These are phyloP conservation scores for Gentiana dahurica DNA, from an alignment of 257 asterid genomes.

Conservation along the genomic window DNA sequence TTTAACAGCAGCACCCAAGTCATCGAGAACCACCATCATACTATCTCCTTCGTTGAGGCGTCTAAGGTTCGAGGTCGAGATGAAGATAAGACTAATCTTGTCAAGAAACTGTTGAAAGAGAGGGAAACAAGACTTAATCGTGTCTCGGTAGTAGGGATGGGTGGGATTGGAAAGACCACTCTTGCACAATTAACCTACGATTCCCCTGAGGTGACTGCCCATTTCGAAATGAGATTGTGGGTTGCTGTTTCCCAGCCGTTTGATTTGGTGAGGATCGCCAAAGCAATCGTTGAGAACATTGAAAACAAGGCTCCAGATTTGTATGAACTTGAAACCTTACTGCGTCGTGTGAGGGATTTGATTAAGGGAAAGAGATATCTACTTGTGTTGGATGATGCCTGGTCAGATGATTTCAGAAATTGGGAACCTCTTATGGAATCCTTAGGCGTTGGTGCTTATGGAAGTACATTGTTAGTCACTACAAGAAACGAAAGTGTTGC, in stretches of 20 bases:
- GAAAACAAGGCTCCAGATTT: slow-evolving; percentile 9
- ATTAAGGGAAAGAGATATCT: slow-evolving; percentile 14
- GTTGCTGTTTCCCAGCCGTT: slow-evolving; percentile 33
- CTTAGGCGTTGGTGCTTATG: slow-evolving; percentile 12
- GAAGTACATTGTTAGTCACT: slow-evolving; percentile 30
- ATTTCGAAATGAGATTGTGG: slow-evolving; percentile 20
- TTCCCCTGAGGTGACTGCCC: slow-evolving; percentile 6
- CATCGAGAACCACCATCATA: not conserved
- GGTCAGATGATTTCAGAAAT: slow-evolving; percentile 11
- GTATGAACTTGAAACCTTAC: slow-evolving; percentile 8
- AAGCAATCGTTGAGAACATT: slow-evolving; percentile 21
- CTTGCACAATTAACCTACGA: slow-evolving; percentile 28
- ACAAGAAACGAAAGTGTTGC: slow-evolving; percentile 25
- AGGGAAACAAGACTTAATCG: slow-evolving; percentile 3
- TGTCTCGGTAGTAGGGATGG: slow-evolving; percentile 30
- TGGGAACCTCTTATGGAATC: slow-evolving; percentile 18
- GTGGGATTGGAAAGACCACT: slow-evolving; percentile 37
- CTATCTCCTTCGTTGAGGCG: slow-evolving; percentile 15
- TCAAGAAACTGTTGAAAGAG: slow-evolving; percentile 15
- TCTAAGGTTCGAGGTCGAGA: slow-evolving; percentile 18
- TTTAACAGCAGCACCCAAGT: not conserved
- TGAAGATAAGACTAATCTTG: slow-evolving; percentile 11
- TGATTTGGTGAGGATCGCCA: slow-evolving; percentile 23
- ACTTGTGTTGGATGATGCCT: slow-evolving; percentile 28
- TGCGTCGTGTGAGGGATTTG: slow-evolving; percentile 6